These are phyloP conservation scores for Fusarium napiforme DNA, from an alignment of 2,329 filamentous ascomycete genomes.

Conservation along the genomic window DNA sequence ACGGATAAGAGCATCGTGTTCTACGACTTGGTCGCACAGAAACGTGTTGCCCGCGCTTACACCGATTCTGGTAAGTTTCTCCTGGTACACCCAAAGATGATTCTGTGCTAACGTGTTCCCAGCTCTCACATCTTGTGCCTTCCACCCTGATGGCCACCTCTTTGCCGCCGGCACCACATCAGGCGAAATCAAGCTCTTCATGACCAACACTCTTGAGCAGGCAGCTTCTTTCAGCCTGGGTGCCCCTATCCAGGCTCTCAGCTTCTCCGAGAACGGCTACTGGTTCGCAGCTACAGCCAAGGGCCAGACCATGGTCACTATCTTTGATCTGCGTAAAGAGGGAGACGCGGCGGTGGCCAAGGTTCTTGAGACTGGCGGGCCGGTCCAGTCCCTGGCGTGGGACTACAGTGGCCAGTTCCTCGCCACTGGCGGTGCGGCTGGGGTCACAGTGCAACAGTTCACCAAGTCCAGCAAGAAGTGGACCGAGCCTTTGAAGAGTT, in stretches of 20 bases:
- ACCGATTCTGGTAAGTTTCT: constrained; percentile 77
- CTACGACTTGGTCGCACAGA: constrained; percentile 78
- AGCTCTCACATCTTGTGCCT: constrained; percentile 81
- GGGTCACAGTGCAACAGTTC: constrained; percentile 90
- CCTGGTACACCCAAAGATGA: background rate
- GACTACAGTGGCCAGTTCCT: constrained; percentile 97
- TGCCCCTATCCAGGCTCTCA: constrained; percentile 77
- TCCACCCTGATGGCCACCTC: constrained; percentile 97
- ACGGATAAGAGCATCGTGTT: constrained; percentile 92
- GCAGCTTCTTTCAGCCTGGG: constrained; percentile 79
- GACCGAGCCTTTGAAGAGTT: constrained; percentile 85
- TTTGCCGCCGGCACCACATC: constrained; percentile 84
- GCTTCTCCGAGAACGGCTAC: constrained; percentile 96
- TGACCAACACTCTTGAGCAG: constrained; percentile 81
- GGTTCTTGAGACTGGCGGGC: constrained; percentile 84
- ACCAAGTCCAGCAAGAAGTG: constrained; percentile 87
- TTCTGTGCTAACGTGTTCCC: constrained; percentile 20
- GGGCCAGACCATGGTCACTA: constrained; percentile 79
- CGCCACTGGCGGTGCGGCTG: constrained; percentile 81
- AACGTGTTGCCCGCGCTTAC: constrained; percentile 81
- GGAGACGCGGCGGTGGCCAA: constrained; percentile 84
- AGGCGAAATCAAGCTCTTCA: constrained; percentile 88
- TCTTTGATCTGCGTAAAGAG: constrained; percentile 94
- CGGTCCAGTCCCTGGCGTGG: constrained; percentile 83
- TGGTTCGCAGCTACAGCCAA: constrained; percentile 90